A percentile compares a stretch with the other conserved stretches of the same genome.
phyloP scores from a whole-genome alignment of 2,329 filamentous ascomycete genomes.

The Botrytis aclada region DNA sequence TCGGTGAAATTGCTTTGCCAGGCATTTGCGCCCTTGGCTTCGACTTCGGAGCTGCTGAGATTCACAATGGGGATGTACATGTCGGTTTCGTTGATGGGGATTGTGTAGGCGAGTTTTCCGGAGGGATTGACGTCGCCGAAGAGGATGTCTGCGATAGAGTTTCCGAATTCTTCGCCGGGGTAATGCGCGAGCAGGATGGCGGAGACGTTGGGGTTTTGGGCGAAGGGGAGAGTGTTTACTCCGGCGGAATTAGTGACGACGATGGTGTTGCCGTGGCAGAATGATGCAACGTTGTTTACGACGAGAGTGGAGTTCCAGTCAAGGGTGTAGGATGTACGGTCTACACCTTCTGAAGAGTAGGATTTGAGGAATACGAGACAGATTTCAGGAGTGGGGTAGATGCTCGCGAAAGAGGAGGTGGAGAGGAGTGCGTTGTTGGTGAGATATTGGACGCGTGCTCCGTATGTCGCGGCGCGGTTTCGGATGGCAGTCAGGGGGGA shows the following conservation, averaged over 20 bases:
- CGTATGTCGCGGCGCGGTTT: conserved; percentile 19
- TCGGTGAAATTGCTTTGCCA: conserved; percentile 66
- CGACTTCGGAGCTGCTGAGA: conserved; percentile 25
- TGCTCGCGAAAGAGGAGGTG: not conserved
- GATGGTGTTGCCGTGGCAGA: conserved; percentile 52
- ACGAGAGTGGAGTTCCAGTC: conserved; percentile 21
- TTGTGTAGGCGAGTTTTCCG: conserved; percentile 62
- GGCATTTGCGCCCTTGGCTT: not conserved
- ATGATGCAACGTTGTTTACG: conserved; percentile 49
- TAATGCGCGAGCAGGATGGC: conserved; percentile 77
- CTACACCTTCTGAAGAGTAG: conserved; percentile 68
- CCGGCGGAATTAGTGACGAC: conserved; percentile 65
- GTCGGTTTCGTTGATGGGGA: conserved; percentile 53
- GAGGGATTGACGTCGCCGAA: conserved; percentile 75
- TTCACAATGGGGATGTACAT: conserved; percentile 53
- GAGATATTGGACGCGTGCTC: conserved; percentile 24
- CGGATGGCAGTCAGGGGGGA: conserved; percentile 57
- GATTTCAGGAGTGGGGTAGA: conserved; percentile 3
- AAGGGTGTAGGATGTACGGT: conserved; percentile 56
- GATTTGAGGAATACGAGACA: conserved; percentile 50
- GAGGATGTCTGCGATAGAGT: conserved; percentile 71
- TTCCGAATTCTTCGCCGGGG: conserved; percentile 78
- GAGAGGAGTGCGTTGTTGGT: conserved; percentile 21
- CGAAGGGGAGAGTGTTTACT: conserved; percentile 59
- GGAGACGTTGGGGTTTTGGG: conserved; percentile 71